Conservation (phyloP, 108 stramenopile genomes). For the Cyclotella atomus region DNA sequence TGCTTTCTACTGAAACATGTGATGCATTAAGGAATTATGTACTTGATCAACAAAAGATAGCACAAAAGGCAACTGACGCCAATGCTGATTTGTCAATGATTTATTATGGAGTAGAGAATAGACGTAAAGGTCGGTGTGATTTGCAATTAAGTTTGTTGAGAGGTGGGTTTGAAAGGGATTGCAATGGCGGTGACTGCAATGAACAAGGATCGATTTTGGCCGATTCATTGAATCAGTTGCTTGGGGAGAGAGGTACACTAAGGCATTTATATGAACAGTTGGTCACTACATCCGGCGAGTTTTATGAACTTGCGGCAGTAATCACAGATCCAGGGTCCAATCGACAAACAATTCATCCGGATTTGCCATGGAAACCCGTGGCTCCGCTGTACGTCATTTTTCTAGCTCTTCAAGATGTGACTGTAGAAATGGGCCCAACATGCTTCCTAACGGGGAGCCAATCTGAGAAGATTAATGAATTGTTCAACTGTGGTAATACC, state of each 20-base stretch:
- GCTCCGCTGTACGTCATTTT: conserved; percentile 66
- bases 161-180: conserved; percentile 18
- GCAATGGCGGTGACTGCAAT: background rate
- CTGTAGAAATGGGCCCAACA: conserved; percentile 65
- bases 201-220: background rate
- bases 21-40: conserved; percentile 42
- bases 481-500: conserved; percentile 26
- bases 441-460: conserved; percentile 54
- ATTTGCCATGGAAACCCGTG: conserved; percentile 44
- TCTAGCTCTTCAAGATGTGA: conserved; percentile 64
- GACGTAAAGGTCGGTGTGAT: conserved; percentile 49
- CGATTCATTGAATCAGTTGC: conserved; percentile 42
- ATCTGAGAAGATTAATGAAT: conserved; percentile 13
- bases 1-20: conserved; percentile 14
- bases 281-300: conserved; percentile 53
- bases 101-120: conserved; percentile 59
- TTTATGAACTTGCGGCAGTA: conserved; percentile 65
- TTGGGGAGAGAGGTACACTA: conserved; percentile 45
- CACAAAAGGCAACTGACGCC: conserved; percentile 21
- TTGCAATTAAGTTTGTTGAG: conserved; percentile 49
- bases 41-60: conserved; percentile 39
- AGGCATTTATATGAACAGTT: conserved; percentile 53
- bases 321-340: conserved; percentile 54
- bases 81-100: conserved; percentile 3
- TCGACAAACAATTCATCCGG: conserved; percentile 65